phyloP scores from a whole-genome alignment of 2,329 filamentous ascomycete genomes.

The Fusarium ambrosium region DNA sequence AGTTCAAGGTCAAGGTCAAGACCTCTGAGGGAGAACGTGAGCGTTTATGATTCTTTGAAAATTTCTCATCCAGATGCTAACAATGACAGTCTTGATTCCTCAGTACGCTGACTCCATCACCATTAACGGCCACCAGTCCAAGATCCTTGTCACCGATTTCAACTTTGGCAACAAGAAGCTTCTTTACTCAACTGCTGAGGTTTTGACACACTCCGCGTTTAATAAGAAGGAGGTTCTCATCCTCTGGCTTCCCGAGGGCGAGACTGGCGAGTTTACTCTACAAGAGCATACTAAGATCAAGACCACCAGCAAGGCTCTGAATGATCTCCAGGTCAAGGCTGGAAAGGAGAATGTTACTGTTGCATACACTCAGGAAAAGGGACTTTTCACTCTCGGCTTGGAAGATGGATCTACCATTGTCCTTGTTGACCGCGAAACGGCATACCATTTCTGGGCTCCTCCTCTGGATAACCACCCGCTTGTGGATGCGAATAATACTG shows the following conservation, averaged over 20 bases:
- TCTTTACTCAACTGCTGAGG: conserved; percentile 68
- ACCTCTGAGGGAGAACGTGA: conserved; percentile 64
- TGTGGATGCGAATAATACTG: conserved; percentile 59
- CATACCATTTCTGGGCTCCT: conserved; percentile 70
- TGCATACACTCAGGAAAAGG: conserved; percentile 63
- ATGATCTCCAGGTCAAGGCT: conserved; percentile 56
- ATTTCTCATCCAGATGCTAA: neutral
- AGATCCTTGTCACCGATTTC: conserved; percentile 73
- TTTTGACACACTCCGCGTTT: conserved; percentile 64
- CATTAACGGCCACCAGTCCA: conserved; percentile 72
- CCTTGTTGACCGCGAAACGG: conserved; percentile 66
- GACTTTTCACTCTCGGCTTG: conserved; percentile 61
- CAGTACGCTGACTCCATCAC: conserved; percentile 61
- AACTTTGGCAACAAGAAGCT: conserved; percentile 63
- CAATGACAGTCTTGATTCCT: conserved; percentile 61
- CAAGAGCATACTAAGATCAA: conserved; percentile 48
- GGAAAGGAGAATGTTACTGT: conserved; percentile 58
- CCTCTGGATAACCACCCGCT: conserved; percentile 62
- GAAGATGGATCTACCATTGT: conserved; percentile 63
- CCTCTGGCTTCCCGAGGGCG: conserved; percentile 67
- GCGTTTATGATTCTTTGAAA: fast-evolving
- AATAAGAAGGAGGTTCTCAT: conserved; percentile 62
- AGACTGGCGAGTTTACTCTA: conserved; percentile 67
- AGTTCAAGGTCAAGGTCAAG: conserved; percentile 67
- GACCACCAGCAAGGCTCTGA: conserved; percentile 48